Evolutionary conservation across 306 rosid genomes (phyloP), one percentile per base, ranked within the genome.

Genomic region (Aeschynomene evenia): DNA sequence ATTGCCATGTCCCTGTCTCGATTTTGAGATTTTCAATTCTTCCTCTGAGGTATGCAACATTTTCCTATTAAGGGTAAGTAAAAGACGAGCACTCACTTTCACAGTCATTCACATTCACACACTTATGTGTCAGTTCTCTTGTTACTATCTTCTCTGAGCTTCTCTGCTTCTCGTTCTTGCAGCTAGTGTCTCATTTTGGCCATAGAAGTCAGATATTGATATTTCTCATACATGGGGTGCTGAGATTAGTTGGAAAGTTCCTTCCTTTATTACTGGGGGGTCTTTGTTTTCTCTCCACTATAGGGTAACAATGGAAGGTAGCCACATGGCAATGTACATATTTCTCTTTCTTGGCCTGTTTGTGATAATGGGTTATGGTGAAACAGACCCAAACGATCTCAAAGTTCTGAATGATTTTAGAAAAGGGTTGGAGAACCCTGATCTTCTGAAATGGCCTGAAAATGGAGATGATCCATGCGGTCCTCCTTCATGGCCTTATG

Each of bases 381-480:
- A 72, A 37, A 89, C 97, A n/a, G 61, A 85, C 76, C 82, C 83
- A 9, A 83, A 76, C 73, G 97, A 89, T 78, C 61, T 85, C 68
- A 80, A 85, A 76, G 84, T 91, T 71, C 78, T 91, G 66, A 87
- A 80, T 59, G 86, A 84, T 77, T 87, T 91, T 66, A 83, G 81
- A 77, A 59, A 82, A 72, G 91, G 93, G 23, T 77, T 91, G 67
- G 89, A 83, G 13, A 91, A 89, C 74, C 63, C 94, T 4, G 91
- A 89, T 66, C 88, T 85, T 70, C 74, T 91, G 22, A 59, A 80
- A 31, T 91, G 97, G 97, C 97, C 93, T 16, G 81, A 49, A 0
- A 52, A 91, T 29, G 88, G 88, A 11, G 75, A 63, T 70, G 91
- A 91, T 79, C 97, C 97, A 5, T 89, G 96, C 66, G 96, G 97